phyloP scores from a whole-genome alignment of 139 green algal genomes.

The Limnomonas spitsbergensis region DNA sequence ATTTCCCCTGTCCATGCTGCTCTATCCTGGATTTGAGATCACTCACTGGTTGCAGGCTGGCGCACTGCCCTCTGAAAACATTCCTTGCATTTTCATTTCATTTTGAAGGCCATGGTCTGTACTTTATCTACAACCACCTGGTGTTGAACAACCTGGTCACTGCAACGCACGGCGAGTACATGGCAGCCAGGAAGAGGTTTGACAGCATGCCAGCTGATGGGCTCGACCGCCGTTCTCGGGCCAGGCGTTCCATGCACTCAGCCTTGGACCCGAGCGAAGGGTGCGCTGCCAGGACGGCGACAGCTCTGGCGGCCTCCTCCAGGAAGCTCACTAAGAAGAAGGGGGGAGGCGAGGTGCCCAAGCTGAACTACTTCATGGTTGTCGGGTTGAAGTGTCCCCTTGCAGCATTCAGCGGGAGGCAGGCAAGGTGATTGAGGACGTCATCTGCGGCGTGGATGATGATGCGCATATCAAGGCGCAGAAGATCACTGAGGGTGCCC shows the following conservation, averaged over 20 bases:
- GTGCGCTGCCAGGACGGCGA: background rate
- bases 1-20: background rate
- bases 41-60: constrained; percentile 51
- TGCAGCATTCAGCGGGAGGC: constrained; percentile 76
- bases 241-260: background rate
- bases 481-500: constrained; percentile 69
- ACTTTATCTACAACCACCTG: constrained; percentile 93
- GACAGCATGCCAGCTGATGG: constrained; percentile 10
- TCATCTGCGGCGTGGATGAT: constrained; percentile 62
- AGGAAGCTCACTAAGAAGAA: background rate
- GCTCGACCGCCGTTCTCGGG: background rate
- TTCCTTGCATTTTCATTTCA: too few species aligned
- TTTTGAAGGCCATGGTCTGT: too few species aligned
- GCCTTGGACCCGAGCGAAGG: background rate
- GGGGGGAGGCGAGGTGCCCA: background rate
- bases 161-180: constrained; percentile 74
- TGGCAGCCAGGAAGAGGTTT: constrained; percentile 22
- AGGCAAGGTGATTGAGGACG: constrained; percentile 51
- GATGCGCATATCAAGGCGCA: constrained; percentile 41
- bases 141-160: constrained; percentile 89
- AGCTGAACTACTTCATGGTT: constrained; percentile 5
- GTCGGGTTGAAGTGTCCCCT: constrained; percentile 80
- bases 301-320: background rate
- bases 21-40: constrained; percentile 87
- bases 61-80: too few species aligned